Evolutionary conservation across 257 asterid species (phyloP).

Genomic region (Cruciata laevipes): DNA sequence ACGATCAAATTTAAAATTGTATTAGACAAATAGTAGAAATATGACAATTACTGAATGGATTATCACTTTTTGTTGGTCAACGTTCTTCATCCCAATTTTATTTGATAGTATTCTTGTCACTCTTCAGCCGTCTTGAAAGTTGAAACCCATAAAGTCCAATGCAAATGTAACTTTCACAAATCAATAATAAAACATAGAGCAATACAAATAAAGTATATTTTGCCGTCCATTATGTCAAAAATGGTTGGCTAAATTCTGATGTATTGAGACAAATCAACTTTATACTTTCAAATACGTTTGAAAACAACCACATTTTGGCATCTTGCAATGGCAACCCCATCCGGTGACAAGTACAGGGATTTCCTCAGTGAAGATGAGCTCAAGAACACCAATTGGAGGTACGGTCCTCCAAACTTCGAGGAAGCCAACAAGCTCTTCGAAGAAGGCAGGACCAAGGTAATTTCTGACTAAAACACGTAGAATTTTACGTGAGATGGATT

Average conservation of each 20-base stretch:
- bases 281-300: not conserved
- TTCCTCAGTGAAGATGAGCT: conserved; percentile 2
- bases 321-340: conserved; percentile 9
- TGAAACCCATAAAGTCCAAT: no score
- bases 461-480: not conserved
- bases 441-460: conserved; percentile 57
- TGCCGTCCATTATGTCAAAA: not conserved
- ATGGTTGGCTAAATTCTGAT: not conserved
- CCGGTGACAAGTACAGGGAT: not conserved
- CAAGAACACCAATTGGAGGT: conserved; percentile 50
- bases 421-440: conserved; percentile 64
- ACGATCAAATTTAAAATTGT: no score
- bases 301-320: not conserved
- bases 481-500: not conserved
- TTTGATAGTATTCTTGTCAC: no score
- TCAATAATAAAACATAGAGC: no score
- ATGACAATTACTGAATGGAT: no score
- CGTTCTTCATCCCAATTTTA: no score
- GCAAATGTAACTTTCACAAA: no score
- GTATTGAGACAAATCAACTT: not conserved
- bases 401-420: conserved; percentile 66
- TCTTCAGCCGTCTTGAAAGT: no score
- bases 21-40: no score
- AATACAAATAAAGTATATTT: no score
- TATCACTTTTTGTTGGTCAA: no score